Conservation (phyloP, 768 basidiomycete genomes). For the Phlebiopsis flavidoalba region DNA sequence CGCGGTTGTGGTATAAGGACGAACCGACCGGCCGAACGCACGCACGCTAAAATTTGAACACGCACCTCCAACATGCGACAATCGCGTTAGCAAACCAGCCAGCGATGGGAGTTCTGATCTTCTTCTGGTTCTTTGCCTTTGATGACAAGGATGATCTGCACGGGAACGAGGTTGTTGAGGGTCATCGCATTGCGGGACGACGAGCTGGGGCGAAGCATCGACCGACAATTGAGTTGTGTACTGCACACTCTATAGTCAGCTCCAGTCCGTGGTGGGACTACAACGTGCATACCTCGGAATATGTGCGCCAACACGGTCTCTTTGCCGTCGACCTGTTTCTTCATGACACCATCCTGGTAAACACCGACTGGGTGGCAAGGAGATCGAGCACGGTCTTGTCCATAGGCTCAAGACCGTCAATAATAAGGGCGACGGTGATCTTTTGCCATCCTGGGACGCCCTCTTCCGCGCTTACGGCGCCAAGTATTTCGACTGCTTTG, state of each 20-base stretch:
- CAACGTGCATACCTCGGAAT: conserved; percentile 67
- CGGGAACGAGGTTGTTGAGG: conserved; percentile 90
- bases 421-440: conserved; percentile 84
- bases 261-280: background rate
- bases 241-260: conserved; percentile 31
- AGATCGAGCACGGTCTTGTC: conserved; percentile 92
- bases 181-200: conserved; percentile 86
- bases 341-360: conserved; percentile 94
- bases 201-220: conserved; percentile 83
- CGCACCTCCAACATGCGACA: conserved; percentile 66
- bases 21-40: background rate
- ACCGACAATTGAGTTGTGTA: conserved; percentile 97
- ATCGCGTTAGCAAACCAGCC: conserved; percentile 97
- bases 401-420: conserved; percentile 92
- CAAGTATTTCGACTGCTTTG: conserved; percentile 92
- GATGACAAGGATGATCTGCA: conserved; percentile 85
- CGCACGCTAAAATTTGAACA: background rate
- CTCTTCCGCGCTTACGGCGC: conserved; percentile 76
- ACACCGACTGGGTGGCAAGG: conserved; percentile 85
- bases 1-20: background rate
- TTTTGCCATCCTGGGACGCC: conserved; percentile 87
- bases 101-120: conserved; percentile 94
- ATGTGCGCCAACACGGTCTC: conserved; percentile 83
- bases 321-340: conserved; percentile 86
- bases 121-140: conserved; percentile 96